Percentiles rank a stretch among this genome's conserved stretches.
Evolutionary conservation across 2,329 filamentous ascomycete genomes (phyloP).

Genomic region (Botryotinia globosa): DNA sequence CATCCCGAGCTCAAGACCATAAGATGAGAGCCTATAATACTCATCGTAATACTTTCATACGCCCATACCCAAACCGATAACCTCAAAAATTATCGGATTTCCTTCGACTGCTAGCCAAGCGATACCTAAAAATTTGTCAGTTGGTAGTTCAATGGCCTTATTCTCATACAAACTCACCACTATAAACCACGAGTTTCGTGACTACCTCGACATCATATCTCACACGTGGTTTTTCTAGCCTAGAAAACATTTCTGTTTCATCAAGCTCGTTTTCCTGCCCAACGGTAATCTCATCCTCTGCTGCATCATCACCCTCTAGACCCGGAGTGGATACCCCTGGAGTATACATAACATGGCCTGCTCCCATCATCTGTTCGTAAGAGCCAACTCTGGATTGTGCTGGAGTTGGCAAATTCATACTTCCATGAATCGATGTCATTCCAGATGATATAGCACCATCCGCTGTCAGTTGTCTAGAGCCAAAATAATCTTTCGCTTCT

Average conservation of each 20-base stretch:
- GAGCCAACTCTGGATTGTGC: conserved; percentile 52
- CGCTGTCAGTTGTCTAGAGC: conserved; percentile 22
- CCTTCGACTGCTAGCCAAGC: conserved; percentile 66
- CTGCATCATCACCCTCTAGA: conserved; percentile 40
- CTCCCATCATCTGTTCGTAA: conserved; percentile 73
- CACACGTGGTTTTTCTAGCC: conserved; percentile 80
- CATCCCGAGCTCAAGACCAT: background rate
- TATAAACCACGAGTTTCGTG: conserved; percentile 92
- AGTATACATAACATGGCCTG: conserved; percentile 49
- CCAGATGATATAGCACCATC: conserved; percentile 35
- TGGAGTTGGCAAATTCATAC: conserved; percentile 47
- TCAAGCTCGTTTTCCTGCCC: conserved; percentile 52
- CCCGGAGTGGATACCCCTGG: conserved; percentile 37
- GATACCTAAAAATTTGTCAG: conserved; percentile 57
- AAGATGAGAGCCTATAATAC: background rate
- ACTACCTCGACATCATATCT: conserved; percentile 98
- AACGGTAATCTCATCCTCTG: conserved; percentile 39
- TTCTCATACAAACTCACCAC: conserved; percentile 57
- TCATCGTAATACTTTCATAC: conserved; percentile 6
- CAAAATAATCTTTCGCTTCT: conserved; percentile 25
- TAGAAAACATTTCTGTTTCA: conserved; percentile 79
- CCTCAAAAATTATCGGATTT: conserved; percentile 45
- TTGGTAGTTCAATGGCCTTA: conserved; percentile 11
- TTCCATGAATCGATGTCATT: conserved; percentile 43
- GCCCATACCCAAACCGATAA: conserved; percentile 43